Evolutionary conservation across 805 yeast genomes (phyloP).

Genomic region (Candida orba): DNA sequence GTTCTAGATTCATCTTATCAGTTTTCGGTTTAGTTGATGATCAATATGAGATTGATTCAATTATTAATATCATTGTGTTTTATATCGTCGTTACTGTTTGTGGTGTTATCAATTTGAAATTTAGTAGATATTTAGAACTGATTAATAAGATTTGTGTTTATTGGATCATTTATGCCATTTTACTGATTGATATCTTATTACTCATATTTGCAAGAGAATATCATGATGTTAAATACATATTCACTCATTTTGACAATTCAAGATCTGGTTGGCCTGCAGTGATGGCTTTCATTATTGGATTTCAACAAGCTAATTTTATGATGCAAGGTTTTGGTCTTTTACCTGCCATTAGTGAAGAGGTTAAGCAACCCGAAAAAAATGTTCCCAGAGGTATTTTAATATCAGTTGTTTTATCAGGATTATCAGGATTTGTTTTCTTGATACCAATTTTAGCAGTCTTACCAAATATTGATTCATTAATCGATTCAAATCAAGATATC

Average conservation of each 20-base stretch:
- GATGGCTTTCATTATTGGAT: conserved; percentile 67
- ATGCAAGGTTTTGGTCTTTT: conserved; percentile 79
- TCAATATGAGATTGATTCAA: conserved; percentile 49
- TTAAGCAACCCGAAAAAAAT: conserved; percentile 61
- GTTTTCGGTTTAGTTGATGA: conserved; percentile 56
- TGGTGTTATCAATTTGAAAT: conserved; percentile 55
- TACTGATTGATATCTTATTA: conserved; percentile 57
- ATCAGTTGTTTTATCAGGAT: conserved; percentile 55
- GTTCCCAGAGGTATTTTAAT: conserved; percentile 68
- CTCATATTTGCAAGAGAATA: conserved; percentile 50
- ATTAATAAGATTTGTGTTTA: conserved; percentile 64
- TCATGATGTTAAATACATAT: conserved; percentile 50
- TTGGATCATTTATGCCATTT: conserved; percentile 68
- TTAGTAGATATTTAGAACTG: conserved; percentile 51
- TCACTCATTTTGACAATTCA: conserved; percentile 62
- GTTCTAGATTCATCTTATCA: conserved; percentile 65
- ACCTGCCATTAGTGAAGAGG: conserved; percentile 79
- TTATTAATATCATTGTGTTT: conserved; percentile 50
- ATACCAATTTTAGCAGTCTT: conserved; percentile 65
- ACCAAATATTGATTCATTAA: conserved; percentile 52
- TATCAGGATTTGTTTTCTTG: conserved; percentile 67
- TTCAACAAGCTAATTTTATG: conserved; percentile 73
- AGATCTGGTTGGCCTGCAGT: conserved; percentile 72
- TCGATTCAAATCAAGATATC: conserved; percentile 50
- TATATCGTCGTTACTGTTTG: conserved; percentile 49